Base-by-base conservation (phyloP, 331 rosid species). In the Saraca asoca region DNA sequence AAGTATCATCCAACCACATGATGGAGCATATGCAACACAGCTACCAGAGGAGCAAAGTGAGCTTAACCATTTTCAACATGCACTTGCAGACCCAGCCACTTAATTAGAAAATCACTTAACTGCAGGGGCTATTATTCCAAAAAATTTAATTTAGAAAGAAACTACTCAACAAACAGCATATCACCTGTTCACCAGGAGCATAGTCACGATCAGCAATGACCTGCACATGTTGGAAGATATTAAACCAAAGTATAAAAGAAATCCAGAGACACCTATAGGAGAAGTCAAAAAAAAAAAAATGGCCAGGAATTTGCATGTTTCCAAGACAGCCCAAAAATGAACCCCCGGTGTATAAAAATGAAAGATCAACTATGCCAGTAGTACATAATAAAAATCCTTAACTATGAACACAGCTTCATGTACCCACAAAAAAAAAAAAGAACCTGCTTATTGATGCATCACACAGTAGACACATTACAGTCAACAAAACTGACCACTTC, bases 101-200 rank as follows among this genome's bases (percentile, higher is more conserved):
- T 62, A 44, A 18, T 48, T 18, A 24, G 16, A 24, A 6, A 9
- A 7, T 12, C 39, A 16, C 7, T 31, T 11, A n/a, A n/a, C 6
- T 5, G 18, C 14, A 12, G 12, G 41, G 31, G 7, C 44, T 15
- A 29, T 63, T 42, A 42, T 8, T 42, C 6, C 33, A 17, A 34
- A 46, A 35, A 20, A 5, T 49, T 58, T 6, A 33, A 46, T 11
- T 7, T 42, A 16, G 53, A 2, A 74, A 14, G 19, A 41, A 66
- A 51, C 34, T 19, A 45, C 19, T 66, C 16, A 19, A 35, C 59
- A 73, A 62, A 70, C 35, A 55, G 16, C 64, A 50, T 50, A 83
- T 71, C 38, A 88, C 97, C 88, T 91, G 79, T 48, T 91, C 95
- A 62, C 91, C 91, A 33, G 84, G 84, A 54, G 68, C 66, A 91